These are phyloP conservation scores for Suhomyces vadensis DNA, from an alignment of 805 yeast species.

Conservation along the genomic window DNA sequence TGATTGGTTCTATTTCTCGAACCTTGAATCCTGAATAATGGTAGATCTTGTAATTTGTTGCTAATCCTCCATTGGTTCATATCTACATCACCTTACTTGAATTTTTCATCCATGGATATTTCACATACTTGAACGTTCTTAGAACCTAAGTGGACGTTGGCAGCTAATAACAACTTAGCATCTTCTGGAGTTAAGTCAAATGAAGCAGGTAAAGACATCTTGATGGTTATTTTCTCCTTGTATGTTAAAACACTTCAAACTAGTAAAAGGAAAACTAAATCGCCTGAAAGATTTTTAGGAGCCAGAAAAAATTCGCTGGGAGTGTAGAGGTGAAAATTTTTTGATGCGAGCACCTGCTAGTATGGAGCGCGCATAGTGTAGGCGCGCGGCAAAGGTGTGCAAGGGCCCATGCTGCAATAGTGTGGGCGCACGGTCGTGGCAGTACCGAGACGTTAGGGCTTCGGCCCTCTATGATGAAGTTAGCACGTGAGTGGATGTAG, in stretches of 20 bases:
- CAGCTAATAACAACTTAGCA: slow-evolving; percentile 98
- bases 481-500: too few species aligned
- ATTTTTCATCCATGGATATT: slow-evolving; percentile 3
- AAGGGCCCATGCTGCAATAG: slow-evolving; percentile 6
- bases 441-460: slow-evolving; percentile 6
- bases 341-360: slow-evolving; percentile 5
- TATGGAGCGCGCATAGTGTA: slow-evolving; percentile 1
- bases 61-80: too few species aligned
- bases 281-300: slow-evolving; percentile 7
- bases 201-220: slow-evolving; percentile 83
- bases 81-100: slow-evolving; percentile 2
- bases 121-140: slow-evolving; percentile 97
- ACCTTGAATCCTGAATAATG: too few species aligned
- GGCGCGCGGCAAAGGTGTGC: slow-evolving; percentile 3
- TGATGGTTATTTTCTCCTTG: slow-evolving; percentile 12
- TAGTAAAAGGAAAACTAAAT: slow-evolving; percentile 6
- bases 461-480: background rate
- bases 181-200: slow-evolving; percentile 95
- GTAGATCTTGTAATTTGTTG: too few species aligned
- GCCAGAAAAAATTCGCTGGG: slow-evolving; percentile 3
- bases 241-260: slow-evolving; percentile 8
- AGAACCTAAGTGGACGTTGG: slow-evolving; percentile 99
- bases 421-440: slow-evolving; percentile 1
- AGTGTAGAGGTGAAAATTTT: slow-evolving; percentile 11
- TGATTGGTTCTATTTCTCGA: too few species aligned